phyloP scores from a whole-genome alignment of 148 eudicot genomes.

The Rhododendron henanense region DNA sequence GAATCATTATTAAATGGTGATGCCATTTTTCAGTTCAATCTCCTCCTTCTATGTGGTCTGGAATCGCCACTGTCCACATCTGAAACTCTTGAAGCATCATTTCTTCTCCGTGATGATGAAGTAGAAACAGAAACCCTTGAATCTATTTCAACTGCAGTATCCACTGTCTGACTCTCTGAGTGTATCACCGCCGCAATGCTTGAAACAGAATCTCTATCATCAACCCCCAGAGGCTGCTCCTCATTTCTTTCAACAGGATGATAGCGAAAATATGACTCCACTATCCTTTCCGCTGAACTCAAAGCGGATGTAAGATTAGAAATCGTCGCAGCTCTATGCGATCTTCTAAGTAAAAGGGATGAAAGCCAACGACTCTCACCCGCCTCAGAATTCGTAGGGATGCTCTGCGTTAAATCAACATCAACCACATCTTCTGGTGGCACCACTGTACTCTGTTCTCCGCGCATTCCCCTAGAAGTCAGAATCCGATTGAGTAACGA shows the following conservation, averaged over 20 bases:
- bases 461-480: constrained; percentile 61
- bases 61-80: constrained; percentile 95
- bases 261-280: constrained; percentile 47
- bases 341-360: constrained; percentile 53
- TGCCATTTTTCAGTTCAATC: constrained; percentile 39
- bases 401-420: constrained; percentile 45
- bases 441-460: constrained; percentile 41
- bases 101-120: constrained; percentile 68
- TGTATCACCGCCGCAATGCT: constrained; percentile 92
- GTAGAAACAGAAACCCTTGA: constrained; percentile 80
- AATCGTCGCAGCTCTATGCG: constrained; percentile 37
- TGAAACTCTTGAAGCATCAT: constrained; percentile 59
- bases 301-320: constrained; percentile 35
- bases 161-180: constrained; percentile 80
- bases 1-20: background rate
- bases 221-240: constrained; percentile 49
- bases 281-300: constrained; percentile 40
- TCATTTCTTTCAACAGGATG: constrained; percentile 45
- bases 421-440: constrained; percentile 54
- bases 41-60: constrained; percentile 76
- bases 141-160: constrained; percentile 88
- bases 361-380: constrained; percentile 47
- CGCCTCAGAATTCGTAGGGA: background rate
- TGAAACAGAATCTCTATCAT: constrained; percentile 89
- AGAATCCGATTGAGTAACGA: constrained; percentile 52